phyloP scores from a whole-genome alignment of 768 basidiomycete species.

The Jaapia argillacea region DNA sequence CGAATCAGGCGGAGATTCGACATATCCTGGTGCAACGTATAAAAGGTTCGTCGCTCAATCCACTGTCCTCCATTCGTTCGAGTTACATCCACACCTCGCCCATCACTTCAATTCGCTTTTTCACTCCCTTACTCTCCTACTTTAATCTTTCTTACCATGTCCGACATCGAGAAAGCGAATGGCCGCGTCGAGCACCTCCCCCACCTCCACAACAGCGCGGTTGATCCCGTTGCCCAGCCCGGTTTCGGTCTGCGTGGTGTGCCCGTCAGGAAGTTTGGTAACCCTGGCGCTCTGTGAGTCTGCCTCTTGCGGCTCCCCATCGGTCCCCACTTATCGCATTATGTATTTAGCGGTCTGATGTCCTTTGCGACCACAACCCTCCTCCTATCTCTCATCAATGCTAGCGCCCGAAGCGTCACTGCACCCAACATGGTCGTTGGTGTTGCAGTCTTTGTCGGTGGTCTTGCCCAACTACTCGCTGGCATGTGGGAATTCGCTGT shows the following conservation, averaged over 20 bases:
- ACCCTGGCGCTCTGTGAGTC: constrained; percentile 52
- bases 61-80: too few relatives aligned
- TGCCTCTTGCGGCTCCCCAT: constrained; percentile 7
- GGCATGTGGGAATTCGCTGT: constrained; percentile 33
- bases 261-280: constrained; percentile 32
- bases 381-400: constrained; percentile 69
- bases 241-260: neutral
- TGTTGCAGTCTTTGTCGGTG: constrained; percentile 81
- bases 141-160: constrained; percentile 14
- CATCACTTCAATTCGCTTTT: neutral
- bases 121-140: neutral
- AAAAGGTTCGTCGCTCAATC: too few relatives aligned
- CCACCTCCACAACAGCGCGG: neutral
- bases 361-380: constrained; percentile 81
- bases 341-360: constrained; percentile 53
- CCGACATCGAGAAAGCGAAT: constrained; percentile 30
- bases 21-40: too few relatives aligned
- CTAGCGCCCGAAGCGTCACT: constrained; percentile 39
- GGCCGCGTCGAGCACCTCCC: constrained; percentile 12
- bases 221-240: neutral
- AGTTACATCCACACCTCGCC: neutral
- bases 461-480: constrained; percentile 76
- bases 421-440: constrained; percentile 68
- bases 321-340: constrained; percentile 14
- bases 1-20: too few relatives aligned